Conservation (phyloP, 108 stramenopile species). For the Cyclotella baltica region DNA sequence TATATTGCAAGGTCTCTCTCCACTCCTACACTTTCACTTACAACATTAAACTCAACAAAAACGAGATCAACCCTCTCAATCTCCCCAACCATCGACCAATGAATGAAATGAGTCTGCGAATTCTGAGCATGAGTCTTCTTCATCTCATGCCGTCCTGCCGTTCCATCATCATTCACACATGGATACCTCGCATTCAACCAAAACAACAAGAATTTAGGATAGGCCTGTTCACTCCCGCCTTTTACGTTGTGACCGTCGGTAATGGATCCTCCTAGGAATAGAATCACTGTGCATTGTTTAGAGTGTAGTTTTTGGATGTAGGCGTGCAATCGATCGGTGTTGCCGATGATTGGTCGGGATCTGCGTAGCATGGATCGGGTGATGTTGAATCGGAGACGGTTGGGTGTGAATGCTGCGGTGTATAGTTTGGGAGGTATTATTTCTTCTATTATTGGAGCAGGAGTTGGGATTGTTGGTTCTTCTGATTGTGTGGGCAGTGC, state of each 20-base stretch:
- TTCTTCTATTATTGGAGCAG: not conserved
- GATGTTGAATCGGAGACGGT: conserved; percentile 29
- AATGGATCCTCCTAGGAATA: conserved; percentile 45
- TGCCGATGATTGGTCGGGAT: conserved; percentile 42
- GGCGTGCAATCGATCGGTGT: conserved; percentile 33
- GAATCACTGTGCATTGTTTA: conserved; percentile 37
- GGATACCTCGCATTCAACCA: conserved; percentile 39
- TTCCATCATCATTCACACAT: conserved; percentile 3
- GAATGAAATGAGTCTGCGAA: conserved; percentile 17
- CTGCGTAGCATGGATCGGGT: conserved; percentile 38
- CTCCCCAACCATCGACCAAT: conserved; percentile 13
- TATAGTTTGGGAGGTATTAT: conserved; percentile 19
- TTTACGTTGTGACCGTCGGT: conserved; percentile 36
- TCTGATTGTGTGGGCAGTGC: no score
- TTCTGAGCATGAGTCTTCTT: conserved; percentile 14
- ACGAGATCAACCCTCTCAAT: conserved; percentile 31
- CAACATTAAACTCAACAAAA: conserved; percentile 40
- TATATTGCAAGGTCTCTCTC: no score
- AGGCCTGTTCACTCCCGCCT: conserved; percentile 1
- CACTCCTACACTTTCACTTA: not conserved
- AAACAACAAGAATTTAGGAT: conserved; percentile 36
- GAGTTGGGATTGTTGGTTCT: not conserved
- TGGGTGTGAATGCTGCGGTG: conserved; percentile 2
- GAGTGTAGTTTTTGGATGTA: conserved; percentile 35
- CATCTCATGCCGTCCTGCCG: not conserved